Evolutionary conservation across 371 early-diverging fungal genomes (phyloP).

Genomic region (Haplosporangium sp.): DNA sequence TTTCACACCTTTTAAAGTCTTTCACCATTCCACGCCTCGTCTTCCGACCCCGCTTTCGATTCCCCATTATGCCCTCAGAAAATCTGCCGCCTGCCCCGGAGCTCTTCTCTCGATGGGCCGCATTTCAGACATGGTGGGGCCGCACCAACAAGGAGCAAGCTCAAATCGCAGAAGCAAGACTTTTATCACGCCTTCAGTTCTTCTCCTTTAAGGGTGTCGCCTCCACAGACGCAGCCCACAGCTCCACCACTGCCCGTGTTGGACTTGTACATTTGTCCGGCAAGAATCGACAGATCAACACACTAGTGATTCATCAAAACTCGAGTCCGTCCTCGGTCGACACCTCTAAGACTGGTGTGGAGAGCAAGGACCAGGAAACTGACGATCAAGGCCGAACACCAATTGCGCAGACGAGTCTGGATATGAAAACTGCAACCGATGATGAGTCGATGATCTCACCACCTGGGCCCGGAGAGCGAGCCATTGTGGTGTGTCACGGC

Average conservation of each 20-base stretch:
- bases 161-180: conserved; percentile 47
- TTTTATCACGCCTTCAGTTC: conserved; percentile 55
- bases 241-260: conserved; percentile 56
- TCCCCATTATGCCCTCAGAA: conserved; percentile 52
- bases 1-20: neutral
- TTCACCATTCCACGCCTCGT: conserved; percentile 48
- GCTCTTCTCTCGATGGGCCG: conserved; percentile 52
- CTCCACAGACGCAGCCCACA: conserved; percentile 42
- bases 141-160: conserved; percentile 45
- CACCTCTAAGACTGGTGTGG: conserved; percentile 30
- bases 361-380: conserved; percentile 44
- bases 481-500: conserved; percentile 90
- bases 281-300: conserved; percentile 56
- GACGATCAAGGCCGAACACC: conserved; percentile 54
- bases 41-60: conserved; percentile 48
- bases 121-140: conserved; percentile 54
- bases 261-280: conserved; percentile 60
- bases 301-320: conserved; percentile 56
- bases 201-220: conserved; percentile 50
- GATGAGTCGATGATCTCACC: conserved; percentile 43
- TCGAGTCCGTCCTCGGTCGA: conserved; percentile 20
- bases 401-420: conserved; percentile 51
- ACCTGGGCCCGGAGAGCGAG: conserved; percentile 55
- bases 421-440: conserved; percentile 35
- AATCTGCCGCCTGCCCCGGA: conserved; percentile 47